Evolutionary conservation across 2,329 filamentous ascomycete species (phyloP).

Genomic region (Exophiala dermatitidis): DNA sequence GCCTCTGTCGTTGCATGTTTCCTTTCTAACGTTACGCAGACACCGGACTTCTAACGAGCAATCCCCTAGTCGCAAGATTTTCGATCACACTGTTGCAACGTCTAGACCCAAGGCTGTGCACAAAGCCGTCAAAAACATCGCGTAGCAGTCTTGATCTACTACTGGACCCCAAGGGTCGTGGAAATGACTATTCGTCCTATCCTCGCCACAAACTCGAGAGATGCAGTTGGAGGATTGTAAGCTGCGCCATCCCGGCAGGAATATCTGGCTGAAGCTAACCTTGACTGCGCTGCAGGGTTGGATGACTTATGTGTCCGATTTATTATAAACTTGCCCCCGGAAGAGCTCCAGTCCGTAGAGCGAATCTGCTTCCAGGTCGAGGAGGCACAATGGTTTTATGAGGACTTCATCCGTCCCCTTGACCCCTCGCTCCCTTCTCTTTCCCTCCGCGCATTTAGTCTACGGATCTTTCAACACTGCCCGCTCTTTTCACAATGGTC

Average conservation of each 20-base stretch:
- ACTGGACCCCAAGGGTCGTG: constrained; percentile 9
- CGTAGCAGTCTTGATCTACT: constrained; percentile 1
- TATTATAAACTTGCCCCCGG: constrained; percentile 89
- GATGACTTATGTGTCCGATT: constrained; percentile 98
- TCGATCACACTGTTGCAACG: background rate
- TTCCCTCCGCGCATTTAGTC: constrained; percentile 74
- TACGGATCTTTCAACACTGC: constrained; percentile 89
- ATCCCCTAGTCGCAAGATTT: background rate
- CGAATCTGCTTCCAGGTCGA: constrained; percentile 98
- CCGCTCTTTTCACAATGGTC: constrained; percentile 78
- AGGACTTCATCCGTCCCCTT: constrained; percentile 92
- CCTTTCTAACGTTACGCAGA: no score
- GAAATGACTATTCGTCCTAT: constrained; percentile 56
- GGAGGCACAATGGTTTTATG: constrained; percentile 99
- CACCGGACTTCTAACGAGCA: no score
- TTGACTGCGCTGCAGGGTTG: constrained; percentile 57
- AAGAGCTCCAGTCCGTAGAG: constrained; percentile 81
- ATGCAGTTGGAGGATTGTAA: constrained; percentile 87
- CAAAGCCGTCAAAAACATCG: background rate
- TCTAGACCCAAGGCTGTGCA: constrained; percentile 13
- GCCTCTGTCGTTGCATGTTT: background rate
- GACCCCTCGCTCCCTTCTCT: constrained; percentile 80
- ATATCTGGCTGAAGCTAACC: constrained; percentile 6
- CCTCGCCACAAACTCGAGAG: constrained; percentile 43
- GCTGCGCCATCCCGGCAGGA: constrained; percentile 1